These are phyloP conservation scores for Candida coquimbonensis DNA, from an alignment of 805 yeast species.

Conservation along the genomic window DNA sequence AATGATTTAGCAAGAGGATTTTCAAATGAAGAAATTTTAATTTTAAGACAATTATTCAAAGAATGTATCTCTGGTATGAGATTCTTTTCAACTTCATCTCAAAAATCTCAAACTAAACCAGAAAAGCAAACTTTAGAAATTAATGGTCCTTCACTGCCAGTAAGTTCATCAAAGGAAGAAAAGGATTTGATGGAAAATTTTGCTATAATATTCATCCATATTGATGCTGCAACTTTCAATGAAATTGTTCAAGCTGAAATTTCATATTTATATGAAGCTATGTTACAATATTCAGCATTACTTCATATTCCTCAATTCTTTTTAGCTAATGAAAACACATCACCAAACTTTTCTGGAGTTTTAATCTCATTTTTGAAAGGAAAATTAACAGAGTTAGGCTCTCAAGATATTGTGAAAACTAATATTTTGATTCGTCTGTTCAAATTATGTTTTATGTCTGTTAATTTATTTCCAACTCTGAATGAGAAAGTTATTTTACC, in stretches of 20 bases:
- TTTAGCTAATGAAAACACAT: constrained; percentile 88
- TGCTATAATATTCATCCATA: constrained; percentile 87
- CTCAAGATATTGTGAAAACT: constrained; percentile 67
- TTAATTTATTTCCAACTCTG: constrained; percentile 77
- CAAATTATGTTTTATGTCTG: constrained; percentile 93
- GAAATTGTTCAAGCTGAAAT: constrained; percentile 83
- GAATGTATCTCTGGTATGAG: constrained; percentile 79
- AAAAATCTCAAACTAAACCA: constrained; percentile 18
- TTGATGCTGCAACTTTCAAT: constrained; percentile 93
- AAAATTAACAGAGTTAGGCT: constrained; percentile 72
- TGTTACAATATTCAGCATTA: constrained; percentile 77
- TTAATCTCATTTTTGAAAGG: constrained; percentile 69
- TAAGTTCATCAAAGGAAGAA: constrained; percentile 85
- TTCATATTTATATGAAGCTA: constrained; percentile 67
- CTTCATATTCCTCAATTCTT: constrained; percentile 91
- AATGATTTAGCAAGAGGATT: constrained; percentile 80
- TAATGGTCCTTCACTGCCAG: constrained; percentile 76
- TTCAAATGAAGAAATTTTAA: constrained; percentile 73
- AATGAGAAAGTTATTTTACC: constrained; percentile 88
- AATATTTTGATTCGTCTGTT: constrained; percentile 79
- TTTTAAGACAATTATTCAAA: constrained; percentile 69
- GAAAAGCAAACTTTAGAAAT: constrained; percentile 28
- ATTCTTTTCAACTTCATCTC: constrained; percentile 51
- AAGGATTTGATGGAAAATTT: constrained; percentile 93
- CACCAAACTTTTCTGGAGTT: constrained; percentile 85